phyloP scores from a whole-genome alignment of 1,284 basidiomycete genomes.

The Porphyrellus sp. region DNA sequence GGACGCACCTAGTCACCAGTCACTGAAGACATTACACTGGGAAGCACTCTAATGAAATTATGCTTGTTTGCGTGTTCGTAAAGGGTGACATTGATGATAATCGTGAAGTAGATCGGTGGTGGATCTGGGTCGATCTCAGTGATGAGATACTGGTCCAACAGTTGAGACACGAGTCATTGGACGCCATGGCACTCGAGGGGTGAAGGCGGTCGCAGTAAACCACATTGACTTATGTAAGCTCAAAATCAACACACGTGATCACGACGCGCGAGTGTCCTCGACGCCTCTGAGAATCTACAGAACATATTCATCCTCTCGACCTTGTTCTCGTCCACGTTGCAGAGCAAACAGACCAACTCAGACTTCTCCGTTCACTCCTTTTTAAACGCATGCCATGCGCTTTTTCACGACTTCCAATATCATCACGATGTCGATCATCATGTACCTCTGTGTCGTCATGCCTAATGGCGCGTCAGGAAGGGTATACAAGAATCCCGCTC shows the following conservation, averaged over 20 bases:
- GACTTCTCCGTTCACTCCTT: not conserved
- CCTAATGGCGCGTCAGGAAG: constrained; percentile 11
- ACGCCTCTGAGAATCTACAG: not conserved
- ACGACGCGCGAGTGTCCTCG: not conserved
- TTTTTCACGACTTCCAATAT: constrained; percentile 13
- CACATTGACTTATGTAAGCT: too few relatives aligned
- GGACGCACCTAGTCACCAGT: too few relatives aligned
- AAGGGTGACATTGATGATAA: too few relatives aligned
- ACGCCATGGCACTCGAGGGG: too few relatives aligned
- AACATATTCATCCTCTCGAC: not conserved
- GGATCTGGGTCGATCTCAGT: too few relatives aligned
- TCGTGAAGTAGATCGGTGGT: too few relatives aligned
- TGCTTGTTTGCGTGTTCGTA: too few relatives aligned
- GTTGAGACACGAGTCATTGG: too few relatives aligned
- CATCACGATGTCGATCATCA: constrained; percentile 12
- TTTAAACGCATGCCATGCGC: constrained; percentile 9
- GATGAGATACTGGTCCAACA: too few relatives aligned
- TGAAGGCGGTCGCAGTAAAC: too few relatives aligned
- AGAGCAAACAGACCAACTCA: constrained; percentile 11
- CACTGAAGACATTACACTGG: too few relatives aligned
- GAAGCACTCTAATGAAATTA: too few relatives aligned
- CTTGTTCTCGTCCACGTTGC: constrained; percentile 9
- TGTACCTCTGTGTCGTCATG: constrained; percentile 9
- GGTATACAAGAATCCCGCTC: not conserved
- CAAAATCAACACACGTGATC: constrained; percentile 25